These are phyloP conservation scores for Psophocarpus tetragonolobus DNA, from an alignment of 306 rosid species.

Conservation along the genomic window DNA sequence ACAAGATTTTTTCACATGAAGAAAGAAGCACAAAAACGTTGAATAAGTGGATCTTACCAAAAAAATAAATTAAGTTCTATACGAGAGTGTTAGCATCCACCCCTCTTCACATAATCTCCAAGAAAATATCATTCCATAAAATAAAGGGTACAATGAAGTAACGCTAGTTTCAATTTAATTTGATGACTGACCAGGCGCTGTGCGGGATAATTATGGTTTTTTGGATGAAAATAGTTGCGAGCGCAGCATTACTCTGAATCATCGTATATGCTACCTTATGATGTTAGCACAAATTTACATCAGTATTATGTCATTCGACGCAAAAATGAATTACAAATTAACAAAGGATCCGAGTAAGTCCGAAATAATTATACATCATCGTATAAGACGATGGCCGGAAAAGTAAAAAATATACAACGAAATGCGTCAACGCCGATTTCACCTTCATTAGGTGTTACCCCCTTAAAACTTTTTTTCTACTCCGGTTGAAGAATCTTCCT, in stretches of 20 bases:
- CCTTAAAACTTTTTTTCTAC: slow-evolving; percentile 30
- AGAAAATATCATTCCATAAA: background rate
- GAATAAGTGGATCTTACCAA: background rate
- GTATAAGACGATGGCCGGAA: background rate
- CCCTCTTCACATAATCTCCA: background rate
- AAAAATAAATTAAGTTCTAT: background rate
- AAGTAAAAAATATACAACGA: slow-evolving; percentile 25
- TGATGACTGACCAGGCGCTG: background rate
- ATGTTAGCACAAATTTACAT: slow-evolving; percentile 45
- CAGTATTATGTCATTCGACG: slow-evolving; percentile 6
- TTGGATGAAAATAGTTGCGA: slow-evolving; percentile 6
- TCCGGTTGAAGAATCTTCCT: slow-evolving; percentile 45
- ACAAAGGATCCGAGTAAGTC: slow-evolving; percentile 37
- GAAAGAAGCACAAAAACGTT: background rate
- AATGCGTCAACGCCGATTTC: slow-evolving; percentile 12
- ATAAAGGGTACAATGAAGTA: background rate
- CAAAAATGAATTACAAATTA: slow-evolving; percentile 33
- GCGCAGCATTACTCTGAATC: slow-evolving; percentile 11
- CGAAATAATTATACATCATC: slow-evolving; percentile 35
- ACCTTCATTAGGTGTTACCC: slow-evolving; percentile 11
- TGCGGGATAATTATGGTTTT: background rate
- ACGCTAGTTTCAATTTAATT: background rate
- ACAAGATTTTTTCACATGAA: background rate
- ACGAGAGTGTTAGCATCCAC: too few species aligned
- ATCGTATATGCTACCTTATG: slow-evolving; percentile 21